Conservation (phyloP, 139 green algal species). For the Haematococcus lacustris region DNA sequence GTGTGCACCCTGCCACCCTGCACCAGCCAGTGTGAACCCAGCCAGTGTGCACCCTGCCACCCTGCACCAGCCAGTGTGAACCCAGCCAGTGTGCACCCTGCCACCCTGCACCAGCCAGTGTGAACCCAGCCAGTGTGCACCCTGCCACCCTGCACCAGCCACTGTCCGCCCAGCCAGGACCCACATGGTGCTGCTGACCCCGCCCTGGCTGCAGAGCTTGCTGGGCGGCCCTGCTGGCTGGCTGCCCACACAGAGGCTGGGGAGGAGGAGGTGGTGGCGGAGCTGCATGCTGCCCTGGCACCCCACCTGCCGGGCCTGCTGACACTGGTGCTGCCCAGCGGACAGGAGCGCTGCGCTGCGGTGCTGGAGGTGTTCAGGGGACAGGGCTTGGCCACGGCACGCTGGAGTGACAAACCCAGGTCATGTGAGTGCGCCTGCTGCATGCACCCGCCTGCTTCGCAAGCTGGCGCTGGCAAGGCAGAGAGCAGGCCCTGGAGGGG, state of each 20-base stretch:
- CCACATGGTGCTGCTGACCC: too few species aligned
- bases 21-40: too few species aligned
- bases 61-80: too few species aligned
- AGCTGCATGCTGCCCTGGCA: slow-evolving; percentile 25
- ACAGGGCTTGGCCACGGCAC: not conserved
- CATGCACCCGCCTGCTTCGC: not conserved
- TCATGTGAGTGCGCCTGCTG: slow-evolving; percentile 1
- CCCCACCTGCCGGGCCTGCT: slow-evolving; percentile 23
- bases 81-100: too few species aligned
- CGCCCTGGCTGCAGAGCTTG: too few species aligned
- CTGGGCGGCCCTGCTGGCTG: slow-evolving; percentile 39
- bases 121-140: too few species aligned
- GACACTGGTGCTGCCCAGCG: slow-evolving; percentile 33
- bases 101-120: too few species aligned
- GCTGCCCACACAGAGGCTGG: slow-evolving; percentile 33
- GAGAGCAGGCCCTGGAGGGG: not conserved
- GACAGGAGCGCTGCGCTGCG: slow-evolving; percentile 2
- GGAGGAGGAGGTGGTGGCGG: slow-evolving; percentile 27
- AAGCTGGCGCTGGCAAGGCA: not conserved
- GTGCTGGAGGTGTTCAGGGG: slow-evolving; percentile 1
- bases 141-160: too few species aligned
- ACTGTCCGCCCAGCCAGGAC: too few species aligned
- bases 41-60: too few species aligned
- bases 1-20: too few species aligned
- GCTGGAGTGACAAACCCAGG: slow-evolving; percentile 14